phyloP scores from a whole-genome alignment of 768 basidiomycete genomes.

The Lyophyllum decastes region DNA sequence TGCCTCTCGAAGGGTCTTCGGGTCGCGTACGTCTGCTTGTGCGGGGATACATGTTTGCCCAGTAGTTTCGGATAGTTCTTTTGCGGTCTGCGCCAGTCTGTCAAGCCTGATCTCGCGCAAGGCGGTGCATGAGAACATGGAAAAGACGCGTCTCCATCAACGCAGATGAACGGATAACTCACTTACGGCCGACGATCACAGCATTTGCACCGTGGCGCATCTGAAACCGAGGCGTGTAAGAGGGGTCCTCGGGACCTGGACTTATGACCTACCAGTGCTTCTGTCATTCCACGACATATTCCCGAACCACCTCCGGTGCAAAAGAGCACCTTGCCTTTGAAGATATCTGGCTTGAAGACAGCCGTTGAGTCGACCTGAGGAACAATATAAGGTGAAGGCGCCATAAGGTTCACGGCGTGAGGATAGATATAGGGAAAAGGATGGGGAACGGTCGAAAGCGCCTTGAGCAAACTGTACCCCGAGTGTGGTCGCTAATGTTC shows the following conservation, averaged over 20 bases:
- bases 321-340: conserved; percentile 88
- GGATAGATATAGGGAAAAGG: neutral
- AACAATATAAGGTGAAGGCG: conserved; percentile 39
- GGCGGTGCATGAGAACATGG: neutral
- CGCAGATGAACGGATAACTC: conserved; percentile 25
- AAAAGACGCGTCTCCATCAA: neutral
- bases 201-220: conserved; percentile 85
- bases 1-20: conserved; percentile 70
- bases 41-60: conserved; percentile 71
- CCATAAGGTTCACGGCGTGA: conserved; percentile 35
- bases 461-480: neutral
- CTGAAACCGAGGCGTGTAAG: conserved; percentile 32
- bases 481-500: neutral
- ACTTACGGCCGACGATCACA: conserved; percentile 88
- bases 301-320: conserved; percentile 93
- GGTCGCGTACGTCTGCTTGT: conserved; percentile 83
- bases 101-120: conserved; percentile 53
- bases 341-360: conserved; percentile 78
- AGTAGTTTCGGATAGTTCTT: conserved; percentile 69
- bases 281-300: conserved; percentile 88
- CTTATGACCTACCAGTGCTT: conserved; percentile 63
- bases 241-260: neutral
- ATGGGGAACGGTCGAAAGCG: neutral
- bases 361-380: conserved; percentile 54
- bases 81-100: conserved; percentile 67